Conservation (phyloP, 805 yeast genomes). For the Torulaspora quercuum region DNA sequence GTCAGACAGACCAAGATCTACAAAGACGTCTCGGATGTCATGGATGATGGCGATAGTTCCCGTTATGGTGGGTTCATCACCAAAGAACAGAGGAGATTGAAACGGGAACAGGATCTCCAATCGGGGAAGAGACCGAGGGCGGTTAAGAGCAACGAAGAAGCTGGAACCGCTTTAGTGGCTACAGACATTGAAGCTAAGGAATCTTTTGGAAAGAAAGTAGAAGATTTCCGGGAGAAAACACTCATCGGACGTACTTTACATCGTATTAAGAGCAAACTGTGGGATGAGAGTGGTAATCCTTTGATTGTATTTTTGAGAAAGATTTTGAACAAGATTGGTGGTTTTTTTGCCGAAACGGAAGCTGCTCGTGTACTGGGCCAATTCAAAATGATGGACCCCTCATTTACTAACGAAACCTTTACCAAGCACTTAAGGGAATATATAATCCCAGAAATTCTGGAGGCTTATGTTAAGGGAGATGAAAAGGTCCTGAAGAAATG, state of each 20-base stretch:
- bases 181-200: slow-evolving; percentile 79
- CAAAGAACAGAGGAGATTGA: slow-evolving; percentile 71
- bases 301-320: slow-evolving; percentile 77
- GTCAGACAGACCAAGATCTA: slow-evolving; percentile 86
- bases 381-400: slow-evolving; percentile 86
- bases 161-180: slow-evolving; percentile 77
- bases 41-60: slow-evolving; percentile 86
- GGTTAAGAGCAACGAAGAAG: slow-evolving; percentile 73
- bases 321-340: slow-evolving; percentile 71
- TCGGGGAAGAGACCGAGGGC: slow-evolving; percentile 61
- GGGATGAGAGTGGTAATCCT: slow-evolving; percentile 96
- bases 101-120: slow-evolving; percentile 61
- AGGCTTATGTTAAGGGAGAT: slow-evolving; percentile 92
- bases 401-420: slow-evolving; percentile 75
- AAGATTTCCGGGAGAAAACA: slow-evolving; percentile 62
- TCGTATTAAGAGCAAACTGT: slow-evolving; percentile 57
- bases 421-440: slow-evolving; percentile 81
- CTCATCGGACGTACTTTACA: slow-evolving; percentile 63
- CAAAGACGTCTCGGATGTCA: slow-evolving; percentile 81
- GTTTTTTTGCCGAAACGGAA: slow-evolving; percentile 94
- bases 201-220: slow-evolving; percentile 60
- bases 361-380: slow-evolving; percentile 85
- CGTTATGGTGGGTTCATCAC: slow-evolving; percentile 90
- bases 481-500: slow-evolving; percentile 76
- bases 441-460: slow-evolving; percentile 91